Evolutionary conservation across 2,329 filamentous ascomycete species (phyloP), one percentile per base, ranked within the genome.

Genomic region (Phialophora expanda): DNA sequence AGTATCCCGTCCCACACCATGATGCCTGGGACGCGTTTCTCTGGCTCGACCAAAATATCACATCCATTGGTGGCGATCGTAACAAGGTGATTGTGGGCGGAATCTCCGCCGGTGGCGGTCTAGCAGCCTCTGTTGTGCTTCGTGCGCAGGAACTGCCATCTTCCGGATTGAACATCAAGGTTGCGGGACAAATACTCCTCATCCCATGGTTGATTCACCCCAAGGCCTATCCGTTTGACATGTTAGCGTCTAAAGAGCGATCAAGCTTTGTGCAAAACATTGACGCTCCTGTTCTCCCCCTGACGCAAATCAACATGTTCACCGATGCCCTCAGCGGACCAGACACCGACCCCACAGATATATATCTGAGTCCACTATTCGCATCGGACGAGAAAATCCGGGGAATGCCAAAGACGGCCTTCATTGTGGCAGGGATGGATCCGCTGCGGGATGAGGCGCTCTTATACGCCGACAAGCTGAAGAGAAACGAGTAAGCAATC

Each of bases 41-140:
- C 14, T 53, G 50, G 50, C 11, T 53, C 4, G 12, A 17, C 9
- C 20, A 4, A 1, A 44, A 58, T 17, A 12, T 7, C 22, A n/a
- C n/a, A 12, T 7, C 8, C n/a, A 12, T 58, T 8, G 26, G 26
- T 1, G n/a, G n/a, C 11, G 56, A 58, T 34, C 4, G 12, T 2
- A 24, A 34, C 3, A 44, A 26, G 7, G 7, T 58, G 17, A 32
- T 58, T 5, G 32, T 58, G 4, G 56, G 56, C 1, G 56, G 56
- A 4, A 46, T 58, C 17, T 58, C 56, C n/a, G 56, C 56, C 11
- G 56, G 56, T n/a, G 56, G 34, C 4, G 30, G 30, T 9, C 32
- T 58, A 2, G 30, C 56, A 20, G 14, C 14, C 50, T 53, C 56
- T 4, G n/a, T 28, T 28, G 14, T 24, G 11, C 17, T 50, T 60